A percentile compares a stretch with the other conserved stretches of the same genome.
phyloP scores from a whole-genome alignment of 495 filamentous ascomycete species.

The Pseudevernia furfuracea region DNA sequence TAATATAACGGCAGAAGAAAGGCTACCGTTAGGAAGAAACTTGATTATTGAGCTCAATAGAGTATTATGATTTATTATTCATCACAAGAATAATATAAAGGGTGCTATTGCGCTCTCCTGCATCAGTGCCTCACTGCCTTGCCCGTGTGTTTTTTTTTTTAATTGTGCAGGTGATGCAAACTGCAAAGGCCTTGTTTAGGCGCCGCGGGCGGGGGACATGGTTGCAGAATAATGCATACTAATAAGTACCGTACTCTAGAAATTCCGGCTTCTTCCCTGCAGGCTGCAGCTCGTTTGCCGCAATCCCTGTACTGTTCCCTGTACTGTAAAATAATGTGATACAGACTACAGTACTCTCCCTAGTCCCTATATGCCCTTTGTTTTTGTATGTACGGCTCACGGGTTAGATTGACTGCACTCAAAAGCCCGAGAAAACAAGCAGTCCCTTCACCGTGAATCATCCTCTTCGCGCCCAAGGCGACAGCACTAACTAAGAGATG shows the following conservation, averaged over 20 bases:
- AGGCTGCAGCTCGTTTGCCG: neutral
- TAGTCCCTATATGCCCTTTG: too few relatives aligned
- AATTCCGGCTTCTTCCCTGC: too few relatives aligned
- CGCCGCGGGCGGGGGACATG: constrained; percentile 1
- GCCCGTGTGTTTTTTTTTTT: neutral
- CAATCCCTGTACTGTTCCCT: neutral
- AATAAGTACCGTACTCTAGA: too few relatives aligned
- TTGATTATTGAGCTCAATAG: neutral
- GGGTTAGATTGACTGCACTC: too few relatives aligned
- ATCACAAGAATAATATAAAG: neutral
- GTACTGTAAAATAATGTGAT: neutral
- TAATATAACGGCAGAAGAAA: too few relatives aligned
- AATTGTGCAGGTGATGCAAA: constrained; percentile 6
- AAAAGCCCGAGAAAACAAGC: neutral
- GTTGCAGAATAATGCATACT: constrained; percentile 1
- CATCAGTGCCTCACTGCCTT: neutral
- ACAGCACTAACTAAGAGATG: neutral
- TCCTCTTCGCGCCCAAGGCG: neutral
- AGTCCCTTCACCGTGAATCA: neutral
- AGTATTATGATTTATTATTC: neutral
- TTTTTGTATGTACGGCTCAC: neutral
- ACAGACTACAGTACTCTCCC: too few relatives aligned
- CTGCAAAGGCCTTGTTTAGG: constrained; percentile 3
- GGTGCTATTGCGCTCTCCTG: neutral
- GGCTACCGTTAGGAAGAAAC: neutral